phyloP scores from a whole-genome alignment of 352 stramenopile species.

The Pythium dissotocum region DNA sequence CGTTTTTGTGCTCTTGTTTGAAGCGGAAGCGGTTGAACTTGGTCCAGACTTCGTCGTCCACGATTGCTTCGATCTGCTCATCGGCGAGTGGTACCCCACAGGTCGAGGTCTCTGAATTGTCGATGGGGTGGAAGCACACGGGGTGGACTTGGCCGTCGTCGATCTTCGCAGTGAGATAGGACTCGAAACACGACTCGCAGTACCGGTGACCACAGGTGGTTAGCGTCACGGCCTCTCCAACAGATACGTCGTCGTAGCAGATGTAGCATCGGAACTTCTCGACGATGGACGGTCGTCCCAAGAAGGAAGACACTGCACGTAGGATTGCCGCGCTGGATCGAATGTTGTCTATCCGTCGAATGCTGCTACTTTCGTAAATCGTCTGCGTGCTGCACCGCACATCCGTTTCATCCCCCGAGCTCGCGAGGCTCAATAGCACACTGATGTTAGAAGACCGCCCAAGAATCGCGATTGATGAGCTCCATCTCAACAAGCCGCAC shows the following conservation, averaged over 20 bases:
- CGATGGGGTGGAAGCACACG: conserved; percentile 49
- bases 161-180: conserved; percentile 71
- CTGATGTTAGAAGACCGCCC: too few relatives aligned
- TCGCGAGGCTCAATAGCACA: too few relatives aligned
- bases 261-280: conserved; percentile 76
- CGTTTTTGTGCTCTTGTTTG: conserved; percentile 9
- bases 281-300: background rate
- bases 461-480: too few relatives aligned
- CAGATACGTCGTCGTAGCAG: conserved; percentile 57
- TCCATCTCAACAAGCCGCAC: too few relatives aligned
- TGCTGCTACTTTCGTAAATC: too few relatives aligned
- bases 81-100: conserved; percentile 7
- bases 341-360: too few relatives aligned
- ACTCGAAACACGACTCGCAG: conserved; percentile 54
- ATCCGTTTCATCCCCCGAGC: too few relatives aligned
- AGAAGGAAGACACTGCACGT: conserved; percentile 4
- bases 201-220: conserved; percentile 56
- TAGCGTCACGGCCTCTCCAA: conserved; percentile 40
- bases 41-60: background rate
- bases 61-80: conserved; percentile 6
- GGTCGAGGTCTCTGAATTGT: conserved; percentile 12
- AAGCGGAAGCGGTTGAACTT: conserved; percentile 16
- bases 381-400: too few relatives aligned
- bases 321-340: background rate
- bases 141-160: conserved; percentile 67